Percentiles rank a stretch among this genome's conserved stretches.
Conservation (phyloP, 2,329 filamentous ascomycete genomes). For the Arthrinium phaeospermum region DNA sequence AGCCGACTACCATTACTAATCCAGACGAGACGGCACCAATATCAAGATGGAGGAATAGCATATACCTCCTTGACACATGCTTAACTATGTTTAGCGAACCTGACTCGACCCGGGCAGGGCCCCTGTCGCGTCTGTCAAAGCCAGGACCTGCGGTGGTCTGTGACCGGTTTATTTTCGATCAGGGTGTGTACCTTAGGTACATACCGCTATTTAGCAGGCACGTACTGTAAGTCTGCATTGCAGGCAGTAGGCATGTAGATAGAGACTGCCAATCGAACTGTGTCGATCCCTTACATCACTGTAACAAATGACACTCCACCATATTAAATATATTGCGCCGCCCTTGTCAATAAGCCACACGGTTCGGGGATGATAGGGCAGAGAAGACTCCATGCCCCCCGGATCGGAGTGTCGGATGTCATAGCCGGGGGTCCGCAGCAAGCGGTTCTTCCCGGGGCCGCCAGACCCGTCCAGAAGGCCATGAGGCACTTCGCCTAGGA, state of each 20-base stretch:
- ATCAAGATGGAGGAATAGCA: neutral
- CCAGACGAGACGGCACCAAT: neutral
- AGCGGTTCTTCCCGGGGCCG: slow-evolving; percentile 8
- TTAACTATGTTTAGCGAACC: slow-evolving; percentile 4
- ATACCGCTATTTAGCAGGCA: neutral
- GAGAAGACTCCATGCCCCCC: slow-evolving; percentile 1
- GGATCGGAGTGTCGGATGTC: neutral
- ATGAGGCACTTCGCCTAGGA: neutral
- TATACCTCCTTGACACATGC: neutral
- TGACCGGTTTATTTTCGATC: neutral
- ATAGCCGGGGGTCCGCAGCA: neutral
- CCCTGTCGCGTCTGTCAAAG: neutral
- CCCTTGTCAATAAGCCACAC: neutral
- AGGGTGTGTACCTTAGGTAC: neutral
- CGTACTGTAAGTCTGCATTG: no score
- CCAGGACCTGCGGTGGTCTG: neutral
- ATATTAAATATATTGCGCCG: neutral
- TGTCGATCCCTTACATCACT: neutral
- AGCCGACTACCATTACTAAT: neutral
- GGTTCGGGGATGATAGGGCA: neutral
- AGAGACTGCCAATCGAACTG: no score
- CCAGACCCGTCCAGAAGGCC: neutral
- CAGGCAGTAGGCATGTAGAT: no score
- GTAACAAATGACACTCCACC: neutral
- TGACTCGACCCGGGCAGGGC: neutral